Evolutionary conservation across 148 eudicot genomes (phyloP).

Genomic region (Salicornia ramosissima): DNA sequence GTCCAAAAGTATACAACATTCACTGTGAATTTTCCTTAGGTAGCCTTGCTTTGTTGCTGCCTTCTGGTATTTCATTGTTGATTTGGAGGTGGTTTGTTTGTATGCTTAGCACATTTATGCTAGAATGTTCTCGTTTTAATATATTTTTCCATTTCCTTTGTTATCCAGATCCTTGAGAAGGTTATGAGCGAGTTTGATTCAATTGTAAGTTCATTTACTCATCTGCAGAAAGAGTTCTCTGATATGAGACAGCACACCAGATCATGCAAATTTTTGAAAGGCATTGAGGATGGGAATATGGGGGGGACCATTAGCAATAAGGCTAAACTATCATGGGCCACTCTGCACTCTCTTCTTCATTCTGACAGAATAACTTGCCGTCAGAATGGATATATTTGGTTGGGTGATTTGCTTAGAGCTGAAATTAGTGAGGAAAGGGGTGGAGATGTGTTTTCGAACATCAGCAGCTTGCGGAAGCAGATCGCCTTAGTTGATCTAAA

Average conservation of each 20-base stretch:
- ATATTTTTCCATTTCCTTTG: constrained; percentile 3
- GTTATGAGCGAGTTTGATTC: constrained; percentile 69
- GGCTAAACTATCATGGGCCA: constrained; percentile 80
- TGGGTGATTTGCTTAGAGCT: constrained; percentile 83
- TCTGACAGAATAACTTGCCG: constrained; percentile 77
- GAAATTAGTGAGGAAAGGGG: constrained; percentile 67
- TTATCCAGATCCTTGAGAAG: constrained; percentile 75
- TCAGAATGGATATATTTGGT: constrained; percentile 87
- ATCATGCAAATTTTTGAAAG: constrained; percentile 54
- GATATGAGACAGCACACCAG: constrained; percentile 65
- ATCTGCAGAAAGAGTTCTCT: constrained; percentile 72
- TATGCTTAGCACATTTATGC: not conserved
- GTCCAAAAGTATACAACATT: not conserved
- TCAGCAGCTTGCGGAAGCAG: constrained; percentile 64
- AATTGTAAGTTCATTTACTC: constrained; percentile 73
- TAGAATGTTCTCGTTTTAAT: constrained; percentile 5
- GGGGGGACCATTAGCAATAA: constrained; percentile 44
- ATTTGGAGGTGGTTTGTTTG: not conserved
- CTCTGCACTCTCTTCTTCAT: constrained; percentile 96
- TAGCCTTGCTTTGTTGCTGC: not conserved
- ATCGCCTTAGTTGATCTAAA: constrained; percentile 65
- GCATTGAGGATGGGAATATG: constrained; percentile 44
- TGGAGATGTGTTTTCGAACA: constrained; percentile 49
- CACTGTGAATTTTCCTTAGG: not conserved
- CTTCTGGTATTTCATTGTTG: not conserved